These are phyloP conservation scores for Coix lacrymajobi DNA, from an alignment of 176 grass and related monocot species.

Conservation along the genomic window DNA sequence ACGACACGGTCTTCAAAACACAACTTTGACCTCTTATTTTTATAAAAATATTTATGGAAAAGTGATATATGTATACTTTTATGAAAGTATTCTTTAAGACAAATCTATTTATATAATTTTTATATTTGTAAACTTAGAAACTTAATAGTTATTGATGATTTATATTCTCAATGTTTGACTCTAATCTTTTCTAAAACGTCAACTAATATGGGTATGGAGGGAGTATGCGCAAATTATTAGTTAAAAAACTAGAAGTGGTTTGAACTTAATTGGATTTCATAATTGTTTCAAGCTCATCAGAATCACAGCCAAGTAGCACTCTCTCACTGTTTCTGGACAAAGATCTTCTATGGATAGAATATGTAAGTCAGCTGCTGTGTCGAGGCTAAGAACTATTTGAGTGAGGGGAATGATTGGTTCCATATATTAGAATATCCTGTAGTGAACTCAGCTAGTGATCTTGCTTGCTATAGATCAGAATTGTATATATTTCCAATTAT, in stretches of 20 bases:
- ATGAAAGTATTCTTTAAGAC: no score
- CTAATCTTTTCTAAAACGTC: no score
- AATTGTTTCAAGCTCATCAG: not conserved
- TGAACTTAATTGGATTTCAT: not conserved
- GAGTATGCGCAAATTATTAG: slow-evolving; percentile 3
- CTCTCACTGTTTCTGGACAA: not conserved
- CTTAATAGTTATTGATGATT: no score
- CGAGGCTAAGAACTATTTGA: not conserved
- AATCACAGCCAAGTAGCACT: not conserved
- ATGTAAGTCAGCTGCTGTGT: not conserved
- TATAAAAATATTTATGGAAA: no score
- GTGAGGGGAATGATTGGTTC: slow-evolving; percentile 12
- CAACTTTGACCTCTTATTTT: no score
- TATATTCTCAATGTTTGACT: no score
- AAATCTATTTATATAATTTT: no score
- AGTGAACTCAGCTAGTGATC: not conserved
- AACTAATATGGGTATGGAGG: no score
- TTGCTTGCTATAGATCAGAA: not conserved
- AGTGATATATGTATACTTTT: no score
- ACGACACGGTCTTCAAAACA: no score
- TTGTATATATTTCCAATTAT: not conserved
- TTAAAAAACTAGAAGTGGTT: not conserved
- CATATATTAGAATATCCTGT: slow-evolving; percentile 14
- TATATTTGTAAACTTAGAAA: no score
- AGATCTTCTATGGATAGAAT: not conserved